Evolutionary conservation across 2,329 filamentous ascomycete genomes (phyloP).

Genomic region (Fusarium temperatum): DNA sequence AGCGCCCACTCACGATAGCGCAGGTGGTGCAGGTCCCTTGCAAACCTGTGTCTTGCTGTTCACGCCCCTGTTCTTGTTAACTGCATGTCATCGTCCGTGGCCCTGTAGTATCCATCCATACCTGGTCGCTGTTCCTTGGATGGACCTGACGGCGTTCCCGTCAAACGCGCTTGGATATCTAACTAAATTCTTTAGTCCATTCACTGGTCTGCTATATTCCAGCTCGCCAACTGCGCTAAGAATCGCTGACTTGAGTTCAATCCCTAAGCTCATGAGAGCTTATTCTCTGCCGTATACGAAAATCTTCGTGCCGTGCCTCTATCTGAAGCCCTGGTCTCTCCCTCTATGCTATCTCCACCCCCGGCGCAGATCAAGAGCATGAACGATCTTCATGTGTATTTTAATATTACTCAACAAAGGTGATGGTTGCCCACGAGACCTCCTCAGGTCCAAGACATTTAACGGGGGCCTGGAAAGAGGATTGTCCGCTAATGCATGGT

Average conservation of each 20-base stretch:
- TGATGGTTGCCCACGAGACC: conserved; percentile 2
- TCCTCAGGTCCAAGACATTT: conserved; percentile 18
- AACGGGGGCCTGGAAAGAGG: conserved; percentile 26
- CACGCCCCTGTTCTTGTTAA: conserved; percentile 20
- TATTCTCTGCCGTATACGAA: conserved; percentile 1
- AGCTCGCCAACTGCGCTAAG: conserved; percentile 10
- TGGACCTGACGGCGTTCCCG: conserved; percentile 29
- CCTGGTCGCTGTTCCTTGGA: conserved; percentile 19
- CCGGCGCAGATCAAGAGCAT: background rate
- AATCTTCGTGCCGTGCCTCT: background rate
- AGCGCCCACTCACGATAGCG: conserved; percentile 2
- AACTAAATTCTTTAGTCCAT: conserved; percentile 8
- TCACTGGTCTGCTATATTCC: conserved; percentile 16
- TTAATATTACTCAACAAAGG: conserved; percentile 20
- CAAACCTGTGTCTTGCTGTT: conserved; percentile 14
- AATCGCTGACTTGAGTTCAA: background rate
- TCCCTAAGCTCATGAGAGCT: background rate
- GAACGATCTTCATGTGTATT: conserved; percentile 5
- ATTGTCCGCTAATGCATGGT: conserved; percentile 15
- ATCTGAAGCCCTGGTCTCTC: background rate
- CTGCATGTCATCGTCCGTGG: conserved; percentile 37
- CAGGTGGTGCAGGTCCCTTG: conserved; percentile 12
- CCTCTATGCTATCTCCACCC: background rate
- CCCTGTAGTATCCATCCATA: conserved; percentile 17
- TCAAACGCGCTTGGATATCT: conserved; percentile 12